phyloP scores from a whole-genome alignment of 257 asterid genomes.

The Solanum appendiculatum region DNA sequence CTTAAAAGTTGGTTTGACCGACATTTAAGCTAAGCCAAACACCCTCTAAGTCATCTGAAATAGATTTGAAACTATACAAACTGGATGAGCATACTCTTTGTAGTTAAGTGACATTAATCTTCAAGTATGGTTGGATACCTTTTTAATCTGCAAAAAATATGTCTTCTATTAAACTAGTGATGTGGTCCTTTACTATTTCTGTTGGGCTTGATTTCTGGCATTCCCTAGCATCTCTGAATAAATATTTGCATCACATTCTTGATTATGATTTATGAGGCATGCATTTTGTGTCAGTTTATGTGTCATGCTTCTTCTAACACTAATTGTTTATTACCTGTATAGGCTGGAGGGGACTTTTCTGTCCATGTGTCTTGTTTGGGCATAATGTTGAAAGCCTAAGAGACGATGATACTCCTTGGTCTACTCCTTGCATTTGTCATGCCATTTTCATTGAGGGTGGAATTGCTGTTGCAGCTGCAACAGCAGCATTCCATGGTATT shows the following conservation, averaged over 20 bases:
- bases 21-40: too few species aligned
- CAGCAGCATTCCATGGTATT: slow-evolving; percentile 69
- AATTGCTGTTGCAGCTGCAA: slow-evolving; percentile 60
- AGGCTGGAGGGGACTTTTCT: slow-evolving; percentile 93
- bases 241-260: not conserved
- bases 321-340: not conserved
- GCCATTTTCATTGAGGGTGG: slow-evolving; percentile 93
- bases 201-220: not conserved
- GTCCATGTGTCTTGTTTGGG: slow-evolving; percentile 93
- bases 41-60: not conserved
- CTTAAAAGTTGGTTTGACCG: too few species aligned
- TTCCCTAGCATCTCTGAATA: not conserved
- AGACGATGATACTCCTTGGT: slow-evolving; percentile 90
- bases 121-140: not conserved
- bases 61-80: not conserved
- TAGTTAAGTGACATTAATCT: not conserved
- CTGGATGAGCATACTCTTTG: not conserved
- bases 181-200: not conserved
- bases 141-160: not conserved
- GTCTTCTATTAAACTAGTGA: not conserved
- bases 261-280: not conserved
- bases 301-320: not conserved
- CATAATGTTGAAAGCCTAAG: slow-evolving; percentile 73
- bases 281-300: not conserved
- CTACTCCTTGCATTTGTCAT: slow-evolving; percentile 86